A percentile compares a stretch with the other conserved stretches of the same genome.
These are phyloP conservation scores for Calocybe gambosa DNA, from an alignment of 1,284 basidiomycete genomes.

Conservation along the genomic window DNA sequence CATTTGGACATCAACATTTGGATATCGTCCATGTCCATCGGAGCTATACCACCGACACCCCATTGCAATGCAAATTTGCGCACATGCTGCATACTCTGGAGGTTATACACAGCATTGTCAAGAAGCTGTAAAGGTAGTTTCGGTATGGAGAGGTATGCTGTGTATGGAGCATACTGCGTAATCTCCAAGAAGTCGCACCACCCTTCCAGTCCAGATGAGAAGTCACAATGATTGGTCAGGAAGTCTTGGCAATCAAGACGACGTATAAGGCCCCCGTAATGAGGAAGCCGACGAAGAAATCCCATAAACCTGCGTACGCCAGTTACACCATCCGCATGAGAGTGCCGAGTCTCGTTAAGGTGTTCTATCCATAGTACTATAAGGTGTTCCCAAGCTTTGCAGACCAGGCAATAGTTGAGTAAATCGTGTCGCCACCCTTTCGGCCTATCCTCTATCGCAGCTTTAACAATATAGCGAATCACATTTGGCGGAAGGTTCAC, in stretches of 20 bases:
- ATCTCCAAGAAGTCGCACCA: neutral
- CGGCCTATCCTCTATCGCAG: neutral
- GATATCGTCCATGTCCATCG: neutral
- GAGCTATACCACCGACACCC: neutral
- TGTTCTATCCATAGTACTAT: neutral
- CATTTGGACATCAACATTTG: neutral
- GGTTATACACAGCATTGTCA: neutral
- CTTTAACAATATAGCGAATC: neutral
- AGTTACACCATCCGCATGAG: neutral
- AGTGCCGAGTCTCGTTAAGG: neutral
- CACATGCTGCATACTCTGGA: neutral
- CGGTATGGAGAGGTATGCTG: neutral
- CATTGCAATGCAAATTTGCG: neutral
- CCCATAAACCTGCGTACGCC: neutral
- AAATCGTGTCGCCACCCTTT: neutral
- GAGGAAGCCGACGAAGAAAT: neutral
- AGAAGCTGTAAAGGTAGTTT: neutral
- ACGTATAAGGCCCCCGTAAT: neutral
- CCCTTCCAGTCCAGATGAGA: neutral
- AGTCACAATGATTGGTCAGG: neutral
- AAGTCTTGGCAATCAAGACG: no score
- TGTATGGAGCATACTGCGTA: neutral
- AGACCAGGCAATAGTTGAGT: neutral
- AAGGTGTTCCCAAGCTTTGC: neutral
- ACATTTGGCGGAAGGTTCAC: neutral